Conservation (phyloP, 495 filamentous ascomycete genomes). For the Podospora fimiseda region DNA sequence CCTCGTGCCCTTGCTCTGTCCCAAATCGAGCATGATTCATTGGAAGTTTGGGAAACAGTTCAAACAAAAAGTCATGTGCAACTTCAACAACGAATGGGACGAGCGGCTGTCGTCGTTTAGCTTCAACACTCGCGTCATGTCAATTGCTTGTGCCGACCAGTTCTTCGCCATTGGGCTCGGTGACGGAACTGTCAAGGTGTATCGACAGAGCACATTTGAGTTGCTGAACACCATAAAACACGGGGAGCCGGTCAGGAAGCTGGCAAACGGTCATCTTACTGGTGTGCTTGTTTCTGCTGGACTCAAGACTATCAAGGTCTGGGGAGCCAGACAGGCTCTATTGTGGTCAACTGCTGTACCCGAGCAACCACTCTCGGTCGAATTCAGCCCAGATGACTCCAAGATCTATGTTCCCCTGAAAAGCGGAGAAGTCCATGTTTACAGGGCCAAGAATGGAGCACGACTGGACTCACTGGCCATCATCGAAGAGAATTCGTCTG, state of each 20-base stretch:
- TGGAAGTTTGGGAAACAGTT: slow-evolving; percentile 12
- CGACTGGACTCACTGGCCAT: slow-evolving; percentile 10
- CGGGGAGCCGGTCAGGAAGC: slow-evolving; percentile 13
- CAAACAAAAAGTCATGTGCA: slow-evolving; percentile 15
- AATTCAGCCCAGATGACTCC: slow-evolving; percentile 17
- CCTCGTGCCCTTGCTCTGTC: slow-evolving; percentile 16
- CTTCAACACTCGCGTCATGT: slow-evolving; percentile 4
- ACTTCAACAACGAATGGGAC: slow-evolving; percentile 18
- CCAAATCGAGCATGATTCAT: slow-evolving; percentile 13
- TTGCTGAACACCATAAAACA: slow-evolving; percentile 12
- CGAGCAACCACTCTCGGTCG: slow-evolving; percentile 12
- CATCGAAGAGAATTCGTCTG: slow-evolving; percentile 7
- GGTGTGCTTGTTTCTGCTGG: slow-evolving; percentile 11
- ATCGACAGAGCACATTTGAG: slow-evolving; percentile 16
- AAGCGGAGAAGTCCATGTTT: slow-evolving; percentile 12
- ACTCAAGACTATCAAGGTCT: slow-evolving; percentile 12
- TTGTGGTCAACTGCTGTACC: slow-evolving; percentile 13
- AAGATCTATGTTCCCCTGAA: slow-evolving; percentile 12
- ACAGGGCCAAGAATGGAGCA: slow-evolving; percentile 9
- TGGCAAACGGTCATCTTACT: slow-evolving; percentile 9
- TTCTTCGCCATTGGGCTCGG: slow-evolving; percentile 16
- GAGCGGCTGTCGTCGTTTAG: slow-evolving; percentile 15
- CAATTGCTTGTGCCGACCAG: slow-evolving; percentile 14
- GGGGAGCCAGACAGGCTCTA: slow-evolving; percentile 11
- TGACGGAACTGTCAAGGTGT: slow-evolving; percentile 13